phyloP scores from a whole-genome alignment of 176 grass and related monocot species.

The Bolboschoenus planiculmis region DNA sequence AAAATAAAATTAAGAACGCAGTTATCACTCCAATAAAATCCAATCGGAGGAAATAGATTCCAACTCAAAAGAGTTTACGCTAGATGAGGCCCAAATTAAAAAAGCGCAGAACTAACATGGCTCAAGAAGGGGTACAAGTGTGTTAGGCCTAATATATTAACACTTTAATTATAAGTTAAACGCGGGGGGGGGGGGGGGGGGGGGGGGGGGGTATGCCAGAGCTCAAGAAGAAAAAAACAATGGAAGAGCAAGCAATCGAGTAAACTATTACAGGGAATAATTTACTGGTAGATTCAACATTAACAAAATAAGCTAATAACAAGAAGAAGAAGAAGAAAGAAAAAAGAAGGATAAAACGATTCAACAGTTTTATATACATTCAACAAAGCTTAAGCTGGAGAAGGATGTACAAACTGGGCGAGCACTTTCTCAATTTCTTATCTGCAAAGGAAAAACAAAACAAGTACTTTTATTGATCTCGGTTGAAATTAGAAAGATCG shows the following conservation, averaged over 20 bases:
- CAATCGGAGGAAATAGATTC: too few species aligned
- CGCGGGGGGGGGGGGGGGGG: too few species aligned
- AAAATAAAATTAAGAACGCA: too few species aligned
- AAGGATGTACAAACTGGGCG: background rate
- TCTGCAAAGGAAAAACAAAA: background rate
- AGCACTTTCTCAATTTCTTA: background rate
- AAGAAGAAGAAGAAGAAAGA: background rate
- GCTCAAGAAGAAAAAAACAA: background rate
- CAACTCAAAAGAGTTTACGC: too few species aligned
- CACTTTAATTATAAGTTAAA: background rate
- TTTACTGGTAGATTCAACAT: background rate
- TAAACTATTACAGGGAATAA: background rate
- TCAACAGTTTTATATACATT: conserved; percentile 18
- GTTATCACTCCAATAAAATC: too few species aligned
- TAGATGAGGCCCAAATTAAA: too few species aligned
- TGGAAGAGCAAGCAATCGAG: background rate
- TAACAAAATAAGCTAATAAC: conserved; percentile 10
- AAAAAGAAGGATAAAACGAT: background rate
- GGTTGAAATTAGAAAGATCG: background rate
- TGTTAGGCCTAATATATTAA: background rate
- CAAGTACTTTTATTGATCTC: background rate
- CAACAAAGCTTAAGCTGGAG: background rate
- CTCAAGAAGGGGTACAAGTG: too few species aligned
- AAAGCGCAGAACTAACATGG: too few species aligned
- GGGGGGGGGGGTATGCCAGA: background rate